Evolutionary conservation across 305 asterid species (phyloP), one percentile per base, ranked within the genome.

Genomic region (Solanum aculeatissimum): DNA sequence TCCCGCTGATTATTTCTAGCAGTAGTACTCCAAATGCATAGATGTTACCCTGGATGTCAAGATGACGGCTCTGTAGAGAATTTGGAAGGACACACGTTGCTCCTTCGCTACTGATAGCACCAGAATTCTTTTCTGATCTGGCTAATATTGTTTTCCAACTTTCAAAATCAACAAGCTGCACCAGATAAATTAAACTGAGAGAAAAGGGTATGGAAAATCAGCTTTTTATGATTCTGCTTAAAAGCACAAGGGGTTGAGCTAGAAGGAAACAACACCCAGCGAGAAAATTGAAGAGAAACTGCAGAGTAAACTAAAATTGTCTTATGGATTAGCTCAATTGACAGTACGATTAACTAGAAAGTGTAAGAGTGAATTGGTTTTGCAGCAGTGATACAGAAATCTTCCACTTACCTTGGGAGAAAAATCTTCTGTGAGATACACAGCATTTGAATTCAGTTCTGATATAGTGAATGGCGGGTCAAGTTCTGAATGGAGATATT

Each of bases 101-200:
- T 2, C 97, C 98, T 88, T 92, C 97, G 6, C 86, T 91, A 91
- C 94, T 91, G 82, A 94, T 94, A 55, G 84, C 82, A 57, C 95
- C 94, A 1, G 97, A 91, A 87, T 95, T 94, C 92, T 92, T 95
- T 84, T 92, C 97, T 43, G 98, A 94, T 91, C 99, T 91, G 1
- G 97, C 84, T 62, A 94, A 88, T 86, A 96, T 88, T 0, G 95
- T 88, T 87, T 93, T 97, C 98, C 98, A 97, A 91, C 98, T 92
- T 80, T 97, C 99, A 77, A 97, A 97, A 92, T 95, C 98, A 82
- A 97, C 96, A 84, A 97, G 90, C 99, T 97, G 95, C 87, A 88
- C 38, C 80, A 53, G 7, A 49, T 43, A 21, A 83, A 66, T 32
- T 47, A n/a, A 51, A 68, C 25, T 27, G 82, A 75, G 77, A 68